phyloP scores from a whole-genome alignment of 768 basidiomycete genomes.

The button mushroom (Agaricus bisporus) region DNA sequence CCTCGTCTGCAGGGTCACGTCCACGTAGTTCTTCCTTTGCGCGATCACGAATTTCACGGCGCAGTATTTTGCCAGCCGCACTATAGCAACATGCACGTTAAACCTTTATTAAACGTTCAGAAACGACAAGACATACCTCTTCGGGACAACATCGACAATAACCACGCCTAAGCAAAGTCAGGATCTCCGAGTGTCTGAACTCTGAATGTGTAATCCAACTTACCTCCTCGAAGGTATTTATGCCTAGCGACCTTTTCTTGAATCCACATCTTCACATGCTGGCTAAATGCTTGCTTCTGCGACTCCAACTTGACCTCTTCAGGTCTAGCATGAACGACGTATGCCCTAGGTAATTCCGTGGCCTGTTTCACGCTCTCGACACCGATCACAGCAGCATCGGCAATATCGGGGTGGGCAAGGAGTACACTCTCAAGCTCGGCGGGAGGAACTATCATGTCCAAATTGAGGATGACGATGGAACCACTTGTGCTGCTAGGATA shows the following conservation, averaged over 20 bases:
- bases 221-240: constrained; percentile 76
- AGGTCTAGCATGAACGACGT: constrained; percentile 49
- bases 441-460: constrained; percentile 55
- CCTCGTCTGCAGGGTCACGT: constrained; percentile 28
- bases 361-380: constrained; percentile 58
- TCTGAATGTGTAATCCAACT: constrained; percentile 49
- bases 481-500: background rate
- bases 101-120: background rate
- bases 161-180: constrained; percentile 47
- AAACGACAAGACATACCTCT: constrained; percentile 40
- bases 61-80: constrained; percentile 83
- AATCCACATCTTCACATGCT: constrained; percentile 61
- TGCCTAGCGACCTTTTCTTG: constrained; percentile 63
- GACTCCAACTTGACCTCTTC: constrained; percentile 25
- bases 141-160: constrained; percentile 58
- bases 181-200: constrained; percentile 41
- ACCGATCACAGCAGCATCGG: constrained; percentile 80
- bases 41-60: constrained; percentile 65
- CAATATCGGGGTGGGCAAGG: constrained; percentile 67
- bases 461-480: background rate
- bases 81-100: constrained; percentile 28
- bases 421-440: constrained; percentile 80
- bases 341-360: constrained; percentile 80
- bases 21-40: constrained; percentile 53
- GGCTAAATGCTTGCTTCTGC: constrained; percentile 38